phyloP scores from a whole-genome alignment of 2,329 filamentous ascomycete species.

The Xylaria polymorpha region DNA sequence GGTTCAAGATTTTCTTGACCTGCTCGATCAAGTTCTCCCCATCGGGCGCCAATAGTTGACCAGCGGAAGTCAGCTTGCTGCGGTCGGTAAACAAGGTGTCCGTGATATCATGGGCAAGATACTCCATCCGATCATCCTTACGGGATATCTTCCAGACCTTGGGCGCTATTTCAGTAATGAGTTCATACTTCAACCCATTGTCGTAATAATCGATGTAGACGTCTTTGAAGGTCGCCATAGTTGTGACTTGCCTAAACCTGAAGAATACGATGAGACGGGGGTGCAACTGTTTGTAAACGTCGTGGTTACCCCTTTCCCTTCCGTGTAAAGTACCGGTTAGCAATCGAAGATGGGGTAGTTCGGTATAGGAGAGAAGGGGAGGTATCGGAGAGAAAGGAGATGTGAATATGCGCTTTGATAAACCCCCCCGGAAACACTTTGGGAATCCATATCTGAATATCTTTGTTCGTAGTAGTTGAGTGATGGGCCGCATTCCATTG shows the following conservation, averaged over 20 bases:
- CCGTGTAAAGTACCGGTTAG: too few species aligned
- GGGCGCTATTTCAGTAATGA: constrained; percentile 44
- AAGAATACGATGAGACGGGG: not conserved
- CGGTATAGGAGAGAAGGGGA: constrained; percentile 12
- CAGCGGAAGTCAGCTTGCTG: constrained; percentile 22
- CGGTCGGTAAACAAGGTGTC: constrained; percentile 34
- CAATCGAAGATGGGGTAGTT: not conserved
- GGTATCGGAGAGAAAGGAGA: constrained; percentile 6
- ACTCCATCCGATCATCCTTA: constrained; percentile 45
- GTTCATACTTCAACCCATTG: constrained; percentile 44
- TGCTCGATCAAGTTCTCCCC: constrained; percentile 43
- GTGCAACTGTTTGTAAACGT: too few species aligned
- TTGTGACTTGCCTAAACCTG: constrained; percentile 6
- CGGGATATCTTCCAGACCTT: constrained; percentile 47
- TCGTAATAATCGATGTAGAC: constrained; percentile 31
- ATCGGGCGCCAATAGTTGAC: constrained; percentile 38
- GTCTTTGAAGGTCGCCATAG: constrained; percentile 35
- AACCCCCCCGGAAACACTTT: constrained; percentile 18
- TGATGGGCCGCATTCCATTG: constrained; percentile 41
- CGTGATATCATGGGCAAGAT: constrained; percentile 48
- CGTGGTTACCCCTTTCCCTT: too few species aligned
- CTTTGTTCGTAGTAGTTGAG: constrained; percentile 43
- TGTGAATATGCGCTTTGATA: constrained; percentile 27
- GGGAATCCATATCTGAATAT: constrained; percentile 42
- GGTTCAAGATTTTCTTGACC: constrained; percentile 57